Conservation (phyloP, 768 basidiomycete genomes). For the Calocybe gangraenosa region DNA sequence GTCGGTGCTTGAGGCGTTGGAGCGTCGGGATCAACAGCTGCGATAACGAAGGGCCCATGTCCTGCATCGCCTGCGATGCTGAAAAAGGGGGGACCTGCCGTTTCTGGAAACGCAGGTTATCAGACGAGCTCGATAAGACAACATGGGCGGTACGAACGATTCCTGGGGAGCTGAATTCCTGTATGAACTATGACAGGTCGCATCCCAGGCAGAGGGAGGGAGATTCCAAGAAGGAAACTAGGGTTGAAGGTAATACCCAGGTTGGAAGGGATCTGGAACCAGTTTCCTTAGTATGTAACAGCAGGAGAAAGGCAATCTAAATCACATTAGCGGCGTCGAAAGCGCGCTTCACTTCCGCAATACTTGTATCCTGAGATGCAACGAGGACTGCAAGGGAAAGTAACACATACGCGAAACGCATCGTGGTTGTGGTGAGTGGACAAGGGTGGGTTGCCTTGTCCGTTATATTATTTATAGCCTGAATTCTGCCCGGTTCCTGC, state of each 20-base stretch:
- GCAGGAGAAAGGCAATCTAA: background rate
- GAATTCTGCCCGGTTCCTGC: too few species aligned
- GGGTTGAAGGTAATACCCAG: slow-evolving; percentile 30
- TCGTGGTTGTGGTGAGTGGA: background rate
- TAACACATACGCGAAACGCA: slow-evolving; percentile 4
- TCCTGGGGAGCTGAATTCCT: slow-evolving; percentile 29
- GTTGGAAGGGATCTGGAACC: slow-evolving; percentile 27
- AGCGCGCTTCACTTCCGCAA: slow-evolving; percentile 22
- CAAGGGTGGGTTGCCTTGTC: too few species aligned
- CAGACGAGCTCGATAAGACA: background rate
- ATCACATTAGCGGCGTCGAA: slow-evolving; percentile 27
- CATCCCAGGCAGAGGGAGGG: slow-evolving; percentile 25
- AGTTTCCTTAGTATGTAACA: too few species aligned
- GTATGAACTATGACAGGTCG: slow-evolving; percentile 29
- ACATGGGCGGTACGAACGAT: slow-evolving; percentile 19
- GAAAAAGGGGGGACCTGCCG: slow-evolving; percentile 33
- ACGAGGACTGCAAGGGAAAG: slow-evolving; percentile 10
- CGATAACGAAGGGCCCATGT: slow-evolving; percentile 42
- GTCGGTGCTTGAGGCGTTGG: slow-evolving; percentile 45
- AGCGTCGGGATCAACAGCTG: slow-evolving; percentile 45
- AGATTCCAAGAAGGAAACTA: slow-evolving; percentile 28
- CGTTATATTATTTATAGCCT: slow-evolving; percentile 1
- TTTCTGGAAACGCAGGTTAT: slow-evolving; percentile 21
- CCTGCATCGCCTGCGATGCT: slow-evolving; percentile 19
- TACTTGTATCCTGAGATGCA: slow-evolving; percentile 25